A percentile compares a stretch with the other conserved stretches of the same genome.
Evolutionary conservation across 768 basidiomycete genomes (phyloP).

Genomic region (Ramaria rubella): DNA sequence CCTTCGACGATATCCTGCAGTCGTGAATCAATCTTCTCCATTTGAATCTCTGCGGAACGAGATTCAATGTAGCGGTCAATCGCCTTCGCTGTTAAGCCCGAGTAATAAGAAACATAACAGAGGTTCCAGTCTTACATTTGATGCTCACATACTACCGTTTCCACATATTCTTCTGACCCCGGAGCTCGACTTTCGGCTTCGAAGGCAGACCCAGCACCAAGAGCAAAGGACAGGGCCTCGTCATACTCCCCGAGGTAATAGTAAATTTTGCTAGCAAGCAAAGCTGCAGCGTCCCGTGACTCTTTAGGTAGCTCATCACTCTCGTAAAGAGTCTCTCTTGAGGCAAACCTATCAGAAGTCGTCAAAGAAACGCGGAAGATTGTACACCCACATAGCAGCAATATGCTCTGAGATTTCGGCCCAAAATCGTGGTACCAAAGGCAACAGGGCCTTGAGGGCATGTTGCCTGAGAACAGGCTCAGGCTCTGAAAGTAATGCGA

Average conservation of each 20-base stretch:
- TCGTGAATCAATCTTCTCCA: constrained; percentile 68
- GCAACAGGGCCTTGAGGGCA: constrained; percentile 77
- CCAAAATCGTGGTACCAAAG: constrained; percentile 93
- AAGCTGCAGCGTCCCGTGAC: constrained; percentile 76
- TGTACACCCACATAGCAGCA: constrained; percentile 67
- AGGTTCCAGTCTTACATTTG: neutral
- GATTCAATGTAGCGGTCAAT: constrained; percentile 87
- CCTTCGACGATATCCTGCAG: constrained; percentile 81
- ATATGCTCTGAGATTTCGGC: constrained; percentile 97
- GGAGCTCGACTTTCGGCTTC: constrained; percentile 58
- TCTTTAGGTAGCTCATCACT: constrained; percentile 64
- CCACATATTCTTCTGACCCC: constrained; percentile 80
- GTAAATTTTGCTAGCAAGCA: constrained; percentile 97
- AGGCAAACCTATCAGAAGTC: constrained; percentile 4
- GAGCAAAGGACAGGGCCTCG: constrained; percentile 91
- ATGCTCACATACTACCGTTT: constrained; percentile 87
- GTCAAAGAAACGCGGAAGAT: neutral
- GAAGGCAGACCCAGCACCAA: constrained; percentile 84
- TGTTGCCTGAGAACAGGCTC: constrained; percentile 84
- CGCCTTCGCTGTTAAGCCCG: constrained; percentile 64
- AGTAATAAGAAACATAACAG: neutral
- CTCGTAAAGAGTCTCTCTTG: constrained; percentile 87
- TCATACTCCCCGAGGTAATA: constrained; percentile 94
- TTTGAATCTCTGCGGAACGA: constrained; percentile 40
- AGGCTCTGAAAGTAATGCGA: constrained; percentile 86